These are phyloP conservation scores for Ceratobasidium sp. DNA, from an alignment of 1,284 basidiomycete genomes.

Conservation along the genomic window DNA sequence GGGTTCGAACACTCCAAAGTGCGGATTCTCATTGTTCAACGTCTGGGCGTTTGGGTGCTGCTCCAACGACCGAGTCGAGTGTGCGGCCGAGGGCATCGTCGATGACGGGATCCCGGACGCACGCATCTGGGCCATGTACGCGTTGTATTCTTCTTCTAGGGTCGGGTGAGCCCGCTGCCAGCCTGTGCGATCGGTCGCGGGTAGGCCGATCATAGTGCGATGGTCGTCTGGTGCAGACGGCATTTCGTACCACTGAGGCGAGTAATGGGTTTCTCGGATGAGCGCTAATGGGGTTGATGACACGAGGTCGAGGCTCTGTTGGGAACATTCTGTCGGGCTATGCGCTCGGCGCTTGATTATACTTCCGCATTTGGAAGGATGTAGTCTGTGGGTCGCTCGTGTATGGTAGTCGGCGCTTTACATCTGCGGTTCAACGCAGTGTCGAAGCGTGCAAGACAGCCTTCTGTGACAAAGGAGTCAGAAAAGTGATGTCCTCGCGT, in stretches of 20 bases:
- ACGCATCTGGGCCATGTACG: slow-evolving; percentile 7
- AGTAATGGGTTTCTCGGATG: not conserved
- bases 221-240: slow-evolving; percentile 23
- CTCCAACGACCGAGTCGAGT: not conserved
- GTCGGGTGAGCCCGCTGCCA: not conserved
- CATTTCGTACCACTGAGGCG: not conserved
- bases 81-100: slow-evolving; percentile 32
- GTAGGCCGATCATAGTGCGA: slow-evolving; percentile 19
- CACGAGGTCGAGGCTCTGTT: not conserved
- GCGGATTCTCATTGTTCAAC: not conserved
- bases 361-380: too few species aligned
- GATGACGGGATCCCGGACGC: slow-evolving; percentile 2
- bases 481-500: too few species aligned
- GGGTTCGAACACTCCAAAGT: slow-evolving; percentile 18
- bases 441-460: too few species aligned
- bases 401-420: too few species aligned
- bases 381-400: too few species aligned
- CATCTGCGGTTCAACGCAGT: too few species aligned
- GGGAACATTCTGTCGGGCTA: too few species aligned
- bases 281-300: not conserved
- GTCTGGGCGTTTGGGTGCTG: not conserved
- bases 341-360: too few species aligned
- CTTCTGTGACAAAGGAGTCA: too few species aligned
- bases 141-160: slow-evolving; percentile 7
- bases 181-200: not conserved